Evolutionary conservation across 108 stramenopile species (phyloP), one percentile per base, ranked within the genome.

Genomic region (Parietichytrium sp.): DNA sequence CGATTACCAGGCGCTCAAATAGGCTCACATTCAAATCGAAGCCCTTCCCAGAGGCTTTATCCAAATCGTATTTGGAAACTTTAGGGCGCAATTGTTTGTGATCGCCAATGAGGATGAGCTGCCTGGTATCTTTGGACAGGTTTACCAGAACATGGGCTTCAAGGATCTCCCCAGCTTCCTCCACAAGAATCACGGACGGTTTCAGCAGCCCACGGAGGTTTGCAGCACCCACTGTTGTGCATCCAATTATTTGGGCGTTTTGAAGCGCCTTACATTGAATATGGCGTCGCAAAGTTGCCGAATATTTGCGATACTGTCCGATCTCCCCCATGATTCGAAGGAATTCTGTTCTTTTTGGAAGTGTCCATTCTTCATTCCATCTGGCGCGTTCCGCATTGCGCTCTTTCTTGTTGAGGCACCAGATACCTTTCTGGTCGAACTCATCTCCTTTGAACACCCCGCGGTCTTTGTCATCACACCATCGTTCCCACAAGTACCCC

Each of bases 1-100:
- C 54, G 12, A 50, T 42, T 12, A 55, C 55, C 16, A 92, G 84
- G 26, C 92, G 33, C 51, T 91, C 92, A 82, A 92, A 92, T 7
- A 89, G 45, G 3, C 90, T 91, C 45, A 54, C 26, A 85, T 92
- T 87, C 47, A 92, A 80, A 61, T 89, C 82, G 80, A 83, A 89
- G 20, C 91, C 91, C 27, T 79, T 52, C 1, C 90, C 84, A 31
- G 86, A 86, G 15, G 87, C 89, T 29, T 80, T 85, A 0, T 89
- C 84, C 23, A 93, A 87, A 16, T 48, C 77, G 83, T 92, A 92
- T 20, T 78, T 83, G 48, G 92, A 90, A 8, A 91, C 87, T 78
- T 92, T 92, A 2, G 93, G 93, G 13, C 92, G 87, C 10, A 94
- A 91, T 79, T 94, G 93, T 79, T 84, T 79, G 82, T 94, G 93